Percentiles rank a stretch among this genome's conserved stretches.
These are phyloP conservation scores for Scalesia atractyloides DNA, from an alignment of 129 eudicot species.

Conservation along the genomic window DNA sequence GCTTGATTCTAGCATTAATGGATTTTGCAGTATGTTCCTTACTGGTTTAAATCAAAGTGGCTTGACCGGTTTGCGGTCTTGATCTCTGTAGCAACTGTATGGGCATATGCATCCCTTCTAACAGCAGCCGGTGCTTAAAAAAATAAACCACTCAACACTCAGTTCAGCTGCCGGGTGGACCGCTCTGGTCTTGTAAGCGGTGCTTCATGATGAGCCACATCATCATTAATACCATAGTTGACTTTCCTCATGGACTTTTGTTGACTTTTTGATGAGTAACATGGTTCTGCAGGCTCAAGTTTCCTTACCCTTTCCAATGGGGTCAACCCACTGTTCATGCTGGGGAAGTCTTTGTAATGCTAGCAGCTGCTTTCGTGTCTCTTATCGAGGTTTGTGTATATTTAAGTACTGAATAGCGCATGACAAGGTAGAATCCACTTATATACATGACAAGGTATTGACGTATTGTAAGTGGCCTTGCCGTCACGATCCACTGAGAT, in stretches of 20 bases:
- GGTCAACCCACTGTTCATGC: conserved; percentile 74
- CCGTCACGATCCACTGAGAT: background rate
- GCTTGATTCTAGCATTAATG: background rate
- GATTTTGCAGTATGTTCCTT: conserved; percentile 62
- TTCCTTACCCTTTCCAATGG: conserved; percentile 98
- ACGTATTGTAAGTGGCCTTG: too few relatives aligned
- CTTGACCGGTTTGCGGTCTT: conserved; percentile 72
- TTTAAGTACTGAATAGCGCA: background rate
- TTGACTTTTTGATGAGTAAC: background rate
- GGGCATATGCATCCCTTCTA: conserved; percentile 88
- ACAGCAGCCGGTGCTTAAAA: conserved; percentile 92
- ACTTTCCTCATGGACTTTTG: background rate
- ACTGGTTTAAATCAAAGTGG: conserved; percentile 48
- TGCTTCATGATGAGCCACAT: conserved; percentile 66
- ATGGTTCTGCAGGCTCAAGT: conserved; percentile 56
- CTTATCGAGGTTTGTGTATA: conserved; percentile 63
- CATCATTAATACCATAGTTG: background rate
- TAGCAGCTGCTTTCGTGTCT: conserved; percentile 85
- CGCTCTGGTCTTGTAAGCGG: conserved; percentile 81
- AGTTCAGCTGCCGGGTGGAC: conserved; percentile 91
- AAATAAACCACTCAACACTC: conserved; percentile 63
- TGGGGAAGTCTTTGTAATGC: conserved; percentile 70
- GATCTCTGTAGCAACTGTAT: conserved; percentile 59
- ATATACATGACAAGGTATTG: too few relatives aligned
- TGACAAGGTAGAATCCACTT: too few relatives aligned